A percentile compares a stretch with the other conserved stretches of the same genome.
These are phyloP conservation scores for Albifimbria verrucaria DNA, from an alignment of 2,329 filamentous ascomycete genomes.

Conservation along the genomic window DNA sequence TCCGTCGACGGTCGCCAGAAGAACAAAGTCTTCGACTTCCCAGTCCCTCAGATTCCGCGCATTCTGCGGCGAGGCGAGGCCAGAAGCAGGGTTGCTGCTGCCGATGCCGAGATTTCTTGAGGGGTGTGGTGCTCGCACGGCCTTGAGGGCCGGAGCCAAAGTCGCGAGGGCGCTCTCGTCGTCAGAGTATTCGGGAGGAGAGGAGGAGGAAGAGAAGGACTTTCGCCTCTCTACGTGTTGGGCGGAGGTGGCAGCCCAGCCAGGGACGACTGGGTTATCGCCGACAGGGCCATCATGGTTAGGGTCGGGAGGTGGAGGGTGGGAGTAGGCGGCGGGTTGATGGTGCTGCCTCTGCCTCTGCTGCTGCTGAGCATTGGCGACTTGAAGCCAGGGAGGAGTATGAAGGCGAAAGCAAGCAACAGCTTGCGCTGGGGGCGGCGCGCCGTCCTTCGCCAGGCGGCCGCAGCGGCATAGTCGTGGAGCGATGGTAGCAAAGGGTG, in stretches of 20 bases:
- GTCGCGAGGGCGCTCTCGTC: constrained; percentile 96
- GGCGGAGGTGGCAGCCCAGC: constrained; percentile 28
- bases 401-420: constrained; percentile 53
- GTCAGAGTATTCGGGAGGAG: too few relatives aligned
- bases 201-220: too few relatives aligned
- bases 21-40: constrained; percentile 99
- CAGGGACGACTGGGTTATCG: constrained; percentile 22
- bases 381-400: constrained; percentile 51
- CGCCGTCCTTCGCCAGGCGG: constrained; percentile 56
- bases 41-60: constrained; percentile 98
- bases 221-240: constrained; percentile 24
- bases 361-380: constrained; percentile 65
- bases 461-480: constrained; percentile 56
- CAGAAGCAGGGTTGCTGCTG: constrained; percentile 57
- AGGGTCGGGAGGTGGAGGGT: constrained; percentile 7
- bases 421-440: constrained; percentile 43
- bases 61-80: constrained; percentile 78
- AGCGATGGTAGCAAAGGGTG: not conserved
- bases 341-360: constrained; percentile 52
- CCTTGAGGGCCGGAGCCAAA: constrained; percentile 84
- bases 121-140: constrained; percentile 88
- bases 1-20: constrained; percentile 99
- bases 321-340: constrained; percentile 16
- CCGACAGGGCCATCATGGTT: constrained; percentile 5
- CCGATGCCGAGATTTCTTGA: constrained; percentile 54